phyloP scores from a whole-genome alignment of 1,284 basidiomycete species.

The Melampsora occidentalis region DNA sequence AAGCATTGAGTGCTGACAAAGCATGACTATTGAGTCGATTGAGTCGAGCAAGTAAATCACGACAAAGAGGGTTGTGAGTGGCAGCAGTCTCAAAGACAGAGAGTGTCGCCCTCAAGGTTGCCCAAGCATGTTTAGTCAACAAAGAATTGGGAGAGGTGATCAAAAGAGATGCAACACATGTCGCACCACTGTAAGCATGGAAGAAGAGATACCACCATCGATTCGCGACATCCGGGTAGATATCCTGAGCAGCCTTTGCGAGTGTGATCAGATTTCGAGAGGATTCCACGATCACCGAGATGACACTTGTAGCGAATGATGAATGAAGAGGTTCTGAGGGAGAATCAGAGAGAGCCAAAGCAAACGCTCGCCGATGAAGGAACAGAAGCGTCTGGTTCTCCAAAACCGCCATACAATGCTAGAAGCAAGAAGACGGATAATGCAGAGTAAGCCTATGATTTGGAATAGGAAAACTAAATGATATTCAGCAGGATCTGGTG shows the following conservation, averaged over 20 bases:
- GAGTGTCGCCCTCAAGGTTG: conserved; percentile 45
- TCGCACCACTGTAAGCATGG: conserved; percentile 47
- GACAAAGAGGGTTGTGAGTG: conserved; percentile 45
- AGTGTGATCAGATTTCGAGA: conserved; percentile 47
- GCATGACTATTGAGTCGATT: conserved; percentile 46
- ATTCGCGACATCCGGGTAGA: conserved; percentile 45
- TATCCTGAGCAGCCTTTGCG: conserved; percentile 44
- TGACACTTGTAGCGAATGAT: conserved; percentile 45
- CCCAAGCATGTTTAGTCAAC: conserved; percentile 47
- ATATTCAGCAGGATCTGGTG: not conserved
- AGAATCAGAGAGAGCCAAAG: conserved; percentile 45
- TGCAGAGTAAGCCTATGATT: not conserved
- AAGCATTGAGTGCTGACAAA: conserved; percentile 35
- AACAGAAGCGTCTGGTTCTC: conserved; percentile 44
- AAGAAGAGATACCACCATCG: conserved; percentile 49
- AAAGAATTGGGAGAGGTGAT: conserved; percentile 47
- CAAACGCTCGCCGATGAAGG: conserved; percentile 48
- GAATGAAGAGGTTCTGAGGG: conserved; percentile 47
- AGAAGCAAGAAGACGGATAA: not conserved
- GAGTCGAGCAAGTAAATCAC: conserved; percentile 46
- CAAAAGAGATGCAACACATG: conserved; percentile 46
- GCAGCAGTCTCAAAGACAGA: conserved; percentile 46
- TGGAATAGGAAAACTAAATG: not conserved
- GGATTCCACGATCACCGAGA: conserved; percentile 46
- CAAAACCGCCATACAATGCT: conserved; percentile 32